Evolutionary conservation across 306 rosid species (phyloP), one percentile per base, ranked within the genome.

Genomic region (Cicer judaicum): DNA sequence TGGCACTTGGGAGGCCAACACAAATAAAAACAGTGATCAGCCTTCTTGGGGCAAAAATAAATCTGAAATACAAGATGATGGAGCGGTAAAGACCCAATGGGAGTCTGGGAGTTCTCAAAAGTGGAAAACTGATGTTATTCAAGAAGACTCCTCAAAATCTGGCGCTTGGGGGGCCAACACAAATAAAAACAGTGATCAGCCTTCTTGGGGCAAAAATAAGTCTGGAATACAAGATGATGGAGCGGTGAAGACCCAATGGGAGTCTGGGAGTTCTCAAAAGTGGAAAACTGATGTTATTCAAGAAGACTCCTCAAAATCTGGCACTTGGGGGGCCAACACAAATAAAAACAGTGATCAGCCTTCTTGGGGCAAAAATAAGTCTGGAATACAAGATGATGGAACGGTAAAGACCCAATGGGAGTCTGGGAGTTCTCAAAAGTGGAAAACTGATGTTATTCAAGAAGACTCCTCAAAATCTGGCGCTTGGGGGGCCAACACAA

Each of bases 61-160:
- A 29, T 29, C 34, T 3, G 5, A 4, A 29, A 29, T 29, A 29
- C 34, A 29, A 29, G 34, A 29, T 29, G 34, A 19, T 48, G 29
- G 34, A 29, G 34, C 5, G 5, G 34, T 29, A 29, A 29, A 29
- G 34, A 29, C 34, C 34, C 34, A 29, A 29, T 50, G 75, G 18
- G 55, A 79, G 49, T 46, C 70, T 72, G 50, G 74, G 72, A n/a
- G 73, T 7, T 50, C 43, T 59, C 42, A 36, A 44, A 60, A 64
- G 61, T 34, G 43, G 70, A 14, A 36, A 39, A 11, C 61, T 10
- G 70, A 55, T 74, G 63, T 16, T 41, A 49, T 18, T 70, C 44
- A 44, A 16, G 67, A 59, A 21, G 75, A 74, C 46, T 63, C 70
- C 39, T 64, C 72, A 5, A 18, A 5, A 52, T 64, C 64, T 43